phyloP scores from a whole-genome alignment of 345 rosid genomes.

The Moricandia arvensis region DNA sequence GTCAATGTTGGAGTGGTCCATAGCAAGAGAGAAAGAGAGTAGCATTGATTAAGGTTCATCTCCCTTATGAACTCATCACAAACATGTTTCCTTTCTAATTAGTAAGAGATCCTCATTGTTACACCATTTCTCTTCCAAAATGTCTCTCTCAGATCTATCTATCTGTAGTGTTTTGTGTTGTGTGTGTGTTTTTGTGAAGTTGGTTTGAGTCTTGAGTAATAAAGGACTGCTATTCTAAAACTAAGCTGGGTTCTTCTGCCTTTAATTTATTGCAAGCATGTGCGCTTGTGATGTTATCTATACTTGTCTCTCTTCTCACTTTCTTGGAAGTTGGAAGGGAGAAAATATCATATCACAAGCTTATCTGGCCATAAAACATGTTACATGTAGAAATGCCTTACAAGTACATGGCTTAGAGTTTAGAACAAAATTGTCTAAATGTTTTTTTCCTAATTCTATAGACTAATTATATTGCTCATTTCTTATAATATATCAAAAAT shows the following conservation, averaged over 20 bases:
- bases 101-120: slow-evolving; percentile 37
- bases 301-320: background rate
- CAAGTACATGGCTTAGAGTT: background rate
- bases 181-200: slow-evolving; percentile 27
- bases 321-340: background rate
- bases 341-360: background rate
- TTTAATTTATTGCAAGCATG: slow-evolving; percentile 35
- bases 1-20: slow-evolving; percentile 38
- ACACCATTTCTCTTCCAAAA: slow-evolving; percentile 31
- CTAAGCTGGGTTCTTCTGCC: slow-evolving; percentile 18
- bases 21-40: slow-evolving; percentile 11
- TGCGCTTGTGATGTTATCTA: slow-evolving; percentile 26
- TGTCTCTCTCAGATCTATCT: slow-evolving; percentile 36
- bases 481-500: background rate
- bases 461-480: slow-evolving; percentile 3
- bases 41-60: slow-evolving; percentile 36
- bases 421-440: too few relatives aligned
- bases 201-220: slow-evolving; percentile 21
- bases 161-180: slow-evolving; percentile 37
- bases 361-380: slow-evolving; percentile 6
- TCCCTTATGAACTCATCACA: slow-evolving; percentile 24
- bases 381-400: background rate
- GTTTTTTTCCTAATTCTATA: slow-evolving; percentile 10
- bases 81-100: slow-evolving; percentile 10
- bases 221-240: slow-evolving; percentile 26